Evolutionary conservation across 202 grass and related monocot species (phyloP), one percentile per base, ranked within the genome.

Genomic region (Bolboschoenoplectus hybrid): DNA sequence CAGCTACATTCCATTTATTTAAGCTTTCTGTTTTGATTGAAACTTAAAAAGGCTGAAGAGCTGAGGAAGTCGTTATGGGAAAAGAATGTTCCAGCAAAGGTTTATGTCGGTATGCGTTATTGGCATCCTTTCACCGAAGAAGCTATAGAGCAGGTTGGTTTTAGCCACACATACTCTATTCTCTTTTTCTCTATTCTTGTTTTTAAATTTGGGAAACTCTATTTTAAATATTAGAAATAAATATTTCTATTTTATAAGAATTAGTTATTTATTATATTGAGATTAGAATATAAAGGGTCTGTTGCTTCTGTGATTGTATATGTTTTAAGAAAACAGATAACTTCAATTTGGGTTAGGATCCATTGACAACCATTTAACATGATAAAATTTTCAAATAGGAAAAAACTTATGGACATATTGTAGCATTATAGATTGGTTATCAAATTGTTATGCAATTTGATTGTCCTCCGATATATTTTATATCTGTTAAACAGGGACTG

Each of bases 91-190:
- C 96, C 96, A 65, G 96, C 91, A 49, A 92, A 98, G 86, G 96
- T 98, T 50, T 98, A 95, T 49, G 96, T 98, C 73, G 96, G 96
- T 64, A 98, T 98, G 96, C 96, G 96, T 10, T 98, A 96, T 86
- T 98, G 96, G 96, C 96, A 98, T 94, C 96, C 96, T 83, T 98
- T 98, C 88, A 98, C 93, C 17, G 96, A 98, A 90, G 97, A 98
- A 96, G 97, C 93, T 91, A 98, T 98, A 87, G 86, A 96, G 89
- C 97, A 94, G 89, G 97, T 96, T 88, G 26, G 70, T 62, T 35
- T 20, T 72, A 89, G 46, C 1, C 61, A 67, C 72, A 84, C 50
- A 10, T 38, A 38, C 43, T 77, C 13, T 16, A 8, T 6, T 63
- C 8, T 60, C 9, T 17, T 17, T 4, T 57, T 57, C 40, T 74